A percentile compares a stretch with the other conserved stretches of the same genome.
Evolutionary conservation across 2,329 filamentous ascomycete genomes (phyloP).

Genomic region (Penicillium verrucosum): DNA sequence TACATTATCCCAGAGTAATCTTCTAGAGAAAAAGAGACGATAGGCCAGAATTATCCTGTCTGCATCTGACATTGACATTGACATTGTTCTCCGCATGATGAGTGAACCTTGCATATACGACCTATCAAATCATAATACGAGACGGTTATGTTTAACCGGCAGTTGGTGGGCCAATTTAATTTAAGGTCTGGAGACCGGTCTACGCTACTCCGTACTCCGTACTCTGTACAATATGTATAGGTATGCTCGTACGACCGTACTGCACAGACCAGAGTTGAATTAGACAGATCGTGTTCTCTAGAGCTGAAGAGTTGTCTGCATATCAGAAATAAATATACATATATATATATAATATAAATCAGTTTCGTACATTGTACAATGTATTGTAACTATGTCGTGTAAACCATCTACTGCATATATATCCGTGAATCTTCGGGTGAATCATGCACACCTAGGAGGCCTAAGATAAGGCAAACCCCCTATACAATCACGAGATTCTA

Average conservation of each 20-base stretch:
- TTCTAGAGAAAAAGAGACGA: neutral
- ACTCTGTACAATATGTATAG: neutral
- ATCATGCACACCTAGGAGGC: neutral
- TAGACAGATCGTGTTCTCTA: neutral
- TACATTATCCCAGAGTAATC: neutral
- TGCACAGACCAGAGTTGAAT: constrained; percentile 2
- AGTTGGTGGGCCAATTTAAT: neutral
- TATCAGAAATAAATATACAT: neutral
- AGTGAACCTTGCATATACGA: neutral
- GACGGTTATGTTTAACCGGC: neutral
- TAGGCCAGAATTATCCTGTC: neutral
- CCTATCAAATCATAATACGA: neutral
- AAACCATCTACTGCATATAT: neutral
- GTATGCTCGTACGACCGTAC: neutral
- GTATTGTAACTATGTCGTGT: neutral
- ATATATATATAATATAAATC: neutral
- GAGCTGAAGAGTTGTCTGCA: neutral
- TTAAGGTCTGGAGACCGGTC: neutral
- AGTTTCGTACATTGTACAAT: neutral
- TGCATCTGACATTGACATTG: neutral
- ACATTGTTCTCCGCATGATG: neutral
- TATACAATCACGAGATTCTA: neutral
- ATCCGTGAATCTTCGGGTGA: neutral
- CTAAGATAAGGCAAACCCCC: neutral
- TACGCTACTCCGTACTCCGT: neutral